Base-by-base conservation (phyloP, 805 yeast genomes). In the Pichia rugopelliculosa region DNA sequence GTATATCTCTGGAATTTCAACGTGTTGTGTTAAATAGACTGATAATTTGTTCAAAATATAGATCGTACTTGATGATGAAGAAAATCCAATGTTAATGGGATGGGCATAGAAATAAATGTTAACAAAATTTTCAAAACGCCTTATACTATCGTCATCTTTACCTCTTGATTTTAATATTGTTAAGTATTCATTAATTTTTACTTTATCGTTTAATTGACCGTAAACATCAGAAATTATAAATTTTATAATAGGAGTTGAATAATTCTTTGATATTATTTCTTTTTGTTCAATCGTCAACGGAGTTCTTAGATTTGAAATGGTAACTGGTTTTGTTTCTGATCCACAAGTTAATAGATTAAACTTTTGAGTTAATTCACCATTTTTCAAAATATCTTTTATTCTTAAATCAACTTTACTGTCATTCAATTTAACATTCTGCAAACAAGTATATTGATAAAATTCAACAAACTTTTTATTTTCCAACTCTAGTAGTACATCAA, bases 131-230 rank as follows among this genome's bases (percentile, higher is more conserved):
- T 42, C 37, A 25, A 33, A 47, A n/a, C 18, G 21, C 18, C 8
- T 24, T 20, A 23, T 27, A 4, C 26, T 33, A 2, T 39, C 22
- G 10, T 15, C 15, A 40, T 36, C 20, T 7, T 20, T 22, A 17
- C 21, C 3, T 42, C 13, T 22, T 42, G 37, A 15, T 4, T 21
- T 12, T 15, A 45, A 39, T 10, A 49, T 26, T 6, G 27, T 15
- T 12, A 36, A 37, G 26, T 23, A 49, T 26, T 49, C 52, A 10
- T 33, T 27, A 20, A 41, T 39, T 39, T 41, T 49, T 5, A 8
- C 13, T 1, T 3, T 20, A 30, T 48, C 48, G 6, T 34, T 18
- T 13, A 45, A 26, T 20, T 41, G 43, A 11, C 36, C 10, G 17
- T 48, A 45, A 20, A 34, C 3, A 12, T 27, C 18, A 4, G 30